Evolutionary conservation across 352 stramenopile genomes (phyloP).

Genomic region (Phytophthora podocarpi): DNA sequence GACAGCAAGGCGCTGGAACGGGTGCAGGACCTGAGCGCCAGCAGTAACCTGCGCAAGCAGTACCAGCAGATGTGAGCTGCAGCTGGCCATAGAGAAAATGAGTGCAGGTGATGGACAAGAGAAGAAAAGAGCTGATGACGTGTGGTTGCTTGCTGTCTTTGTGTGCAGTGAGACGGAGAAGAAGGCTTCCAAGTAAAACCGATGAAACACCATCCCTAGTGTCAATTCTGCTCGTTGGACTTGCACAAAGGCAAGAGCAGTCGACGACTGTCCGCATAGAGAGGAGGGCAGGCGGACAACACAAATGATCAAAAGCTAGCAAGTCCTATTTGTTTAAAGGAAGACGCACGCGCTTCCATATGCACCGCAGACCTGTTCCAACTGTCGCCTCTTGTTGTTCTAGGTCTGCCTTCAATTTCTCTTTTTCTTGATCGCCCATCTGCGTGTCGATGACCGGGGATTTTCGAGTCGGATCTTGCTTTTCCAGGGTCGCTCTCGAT

Average conservation of each 20-base stretch:
- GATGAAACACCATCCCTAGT: no score
- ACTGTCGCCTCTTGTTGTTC: slow-evolving; percentile 6
- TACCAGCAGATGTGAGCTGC: slow-evolving; percentile 75
- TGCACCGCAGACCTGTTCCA: slow-evolving; percentile 30
- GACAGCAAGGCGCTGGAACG: slow-evolving; percentile 74
- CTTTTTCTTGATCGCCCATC: slow-evolving; percentile 23
- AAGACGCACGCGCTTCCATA: slow-evolving; percentile 28
- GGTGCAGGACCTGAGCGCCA: slow-evolving; percentile 79
- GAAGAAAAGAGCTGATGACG: background rate
- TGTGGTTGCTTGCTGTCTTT: background rate
- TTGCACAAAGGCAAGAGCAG: no score
- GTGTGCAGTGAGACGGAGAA: slow-evolving; percentile 60
- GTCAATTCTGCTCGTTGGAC: no score
- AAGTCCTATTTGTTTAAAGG: slow-evolving; percentile 34
- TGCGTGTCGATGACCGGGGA: slow-evolving; percentile 1
- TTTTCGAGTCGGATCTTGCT: slow-evolving; percentile 23
- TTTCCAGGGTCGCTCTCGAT: slow-evolving; percentile 12
- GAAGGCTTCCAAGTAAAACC: slow-evolving; percentile 49
- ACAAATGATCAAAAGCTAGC: slow-evolving; percentile 23
- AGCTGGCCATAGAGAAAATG: background rate
- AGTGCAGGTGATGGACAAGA: background rate
- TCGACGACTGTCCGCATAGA: no score
- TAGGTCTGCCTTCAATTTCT: slow-evolving; percentile 28
- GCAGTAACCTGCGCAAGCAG: slow-evolving; percentile 77
- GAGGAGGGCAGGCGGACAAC: background rate